Conservation (phyloP, 192 early-diverging fungal species). For the Radiomyces spectabilis region DNA sequence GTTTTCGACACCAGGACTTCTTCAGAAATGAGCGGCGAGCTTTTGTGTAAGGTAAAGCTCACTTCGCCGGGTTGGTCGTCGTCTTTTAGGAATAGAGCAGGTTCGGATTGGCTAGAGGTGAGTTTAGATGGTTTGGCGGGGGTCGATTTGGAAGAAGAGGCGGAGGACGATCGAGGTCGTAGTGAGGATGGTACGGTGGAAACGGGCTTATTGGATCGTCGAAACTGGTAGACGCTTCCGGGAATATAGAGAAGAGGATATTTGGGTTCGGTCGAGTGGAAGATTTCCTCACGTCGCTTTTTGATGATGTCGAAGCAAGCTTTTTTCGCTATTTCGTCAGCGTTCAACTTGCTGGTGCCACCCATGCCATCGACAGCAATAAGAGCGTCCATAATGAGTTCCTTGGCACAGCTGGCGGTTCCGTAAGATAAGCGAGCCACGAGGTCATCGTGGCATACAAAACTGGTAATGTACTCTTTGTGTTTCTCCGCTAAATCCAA, state of each 20-base stretch:
- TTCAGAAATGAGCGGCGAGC: conserved; percentile 17
- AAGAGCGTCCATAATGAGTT: conserved; percentile 47
- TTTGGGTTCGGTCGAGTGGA: conserved; percentile 15
- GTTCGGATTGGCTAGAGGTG: conserved; percentile 6
- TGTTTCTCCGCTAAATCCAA: conserved; percentile 44
- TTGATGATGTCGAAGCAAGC: conserved; percentile 28
- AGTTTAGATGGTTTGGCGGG: background rate
- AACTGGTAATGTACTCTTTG: conserved; percentile 48
- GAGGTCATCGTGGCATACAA: conserved; percentile 55
- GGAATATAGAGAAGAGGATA: conserved; percentile 29
- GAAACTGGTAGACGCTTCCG: conserved; percentile 25
- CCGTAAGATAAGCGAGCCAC: conserved; percentile 60
- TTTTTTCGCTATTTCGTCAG: conserved; percentile 13
- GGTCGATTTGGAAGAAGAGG: background rate
- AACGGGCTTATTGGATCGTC: background rate
- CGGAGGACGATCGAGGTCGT: background rate
- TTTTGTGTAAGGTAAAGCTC: conserved; percentile 20
- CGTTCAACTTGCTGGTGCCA: conserved; percentile 17
- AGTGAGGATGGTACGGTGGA: background rate
- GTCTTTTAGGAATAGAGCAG: background rate
- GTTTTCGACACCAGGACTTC: conserved; percentile 25
- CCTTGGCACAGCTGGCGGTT: conserved; percentile 51
- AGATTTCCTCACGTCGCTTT: conserved; percentile 19
- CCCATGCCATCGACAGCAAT: conserved; percentile 27
- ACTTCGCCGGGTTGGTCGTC: background rate